Conservation (phyloP, 805 yeast species). For the Isabelozyma gotoi region DNA sequence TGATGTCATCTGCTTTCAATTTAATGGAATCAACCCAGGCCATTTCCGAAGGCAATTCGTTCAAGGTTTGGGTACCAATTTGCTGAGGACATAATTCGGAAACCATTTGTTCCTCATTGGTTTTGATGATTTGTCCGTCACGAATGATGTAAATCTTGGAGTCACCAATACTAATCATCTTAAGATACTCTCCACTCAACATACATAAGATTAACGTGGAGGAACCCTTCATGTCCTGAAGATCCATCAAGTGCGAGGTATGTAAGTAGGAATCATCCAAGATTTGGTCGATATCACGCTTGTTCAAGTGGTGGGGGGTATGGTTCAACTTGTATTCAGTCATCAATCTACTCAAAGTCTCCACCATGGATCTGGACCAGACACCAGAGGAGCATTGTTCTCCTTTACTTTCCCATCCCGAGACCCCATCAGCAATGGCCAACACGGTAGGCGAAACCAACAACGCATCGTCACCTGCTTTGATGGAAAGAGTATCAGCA, state of each 20-base stretch:
- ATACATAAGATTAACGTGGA: constrained; percentile 49
- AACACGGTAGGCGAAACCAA: constrained; percentile 50
- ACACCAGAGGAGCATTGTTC: constrained; percentile 44
- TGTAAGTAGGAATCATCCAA: constrained; percentile 49
- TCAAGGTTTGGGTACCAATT: constrained; percentile 50
- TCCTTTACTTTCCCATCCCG: constrained; percentile 51
- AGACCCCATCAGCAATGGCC: constrained; percentile 58
- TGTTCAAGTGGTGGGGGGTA: constrained; percentile 35
- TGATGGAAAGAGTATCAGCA: constrained; percentile 49
- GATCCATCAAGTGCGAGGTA: constrained; percentile 50
- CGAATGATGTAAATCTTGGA: constrained; percentile 49
- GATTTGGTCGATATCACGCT: constrained; percentile 40
- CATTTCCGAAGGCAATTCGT: constrained; percentile 44
- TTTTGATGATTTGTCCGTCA: constrained; percentile 39
- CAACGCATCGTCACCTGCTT: constrained; percentile 61
- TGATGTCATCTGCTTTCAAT: constrained; percentile 40
- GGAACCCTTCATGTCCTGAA: constrained; percentile 47
- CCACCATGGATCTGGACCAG: constrained; percentile 54
- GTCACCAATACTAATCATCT: constrained; percentile 54
- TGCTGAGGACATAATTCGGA: constrained; percentile 51
- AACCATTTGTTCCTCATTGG: constrained; percentile 49
- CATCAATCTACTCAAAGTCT: constrained; percentile 47
- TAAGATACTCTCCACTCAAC: constrained; percentile 47
- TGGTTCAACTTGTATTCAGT: constrained; percentile 44
- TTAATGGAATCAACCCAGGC: constrained; percentile 46